Base-by-base conservation (phyloP, 2,329 filamentous ascomycete genomes). In the Phoma sp. region DNA sequence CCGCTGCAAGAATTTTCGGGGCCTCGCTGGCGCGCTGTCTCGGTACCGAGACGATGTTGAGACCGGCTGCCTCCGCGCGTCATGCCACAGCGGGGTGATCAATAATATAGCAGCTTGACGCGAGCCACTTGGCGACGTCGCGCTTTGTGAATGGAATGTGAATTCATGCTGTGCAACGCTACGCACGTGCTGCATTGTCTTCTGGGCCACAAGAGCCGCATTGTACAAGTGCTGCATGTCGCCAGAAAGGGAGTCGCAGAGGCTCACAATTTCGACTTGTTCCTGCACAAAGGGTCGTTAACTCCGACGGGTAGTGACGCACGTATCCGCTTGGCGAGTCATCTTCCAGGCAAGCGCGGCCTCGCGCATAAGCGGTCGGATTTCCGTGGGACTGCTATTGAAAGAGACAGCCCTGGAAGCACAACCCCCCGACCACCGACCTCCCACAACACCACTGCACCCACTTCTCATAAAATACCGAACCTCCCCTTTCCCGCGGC, bases 31-130 rank as follows among this genome's bases (percentile, higher is more conserved):
- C 34, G 51, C 45, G 4, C 23, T 32, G 36, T 47, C 46, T 56
- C 38, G 51, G 57, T 53, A 60, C 48, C 59, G 56, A 60, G 51
- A 59, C 57, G 34, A 23, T 53, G 53, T 58, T 60, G 60, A 62
- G 60, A 56, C 54, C 56, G 39, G 45, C 37, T 53, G 23, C 30
- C 42, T 53, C 56, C 53, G 56, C 30, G 45, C 37, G 29, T 43
- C 40, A 53, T 60, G 58, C 59, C 47, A 50, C 45, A 55, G 60
- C 53, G 59, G 57, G 59, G 62, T 56, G 48, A 51, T 47, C n/a
- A 48, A 52, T 39, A 50, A 32, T 36, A 56, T 51, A 20, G n/a
- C n/a, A 55, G 26, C 21, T 50, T 15, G 51, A 55, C 26, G 53
- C 58, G 58, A 63, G 42, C 43, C 34, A 42, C 51, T 49, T 54